Evolutionary conservation across 1,139 yeast species (phyloP), one percentile per base, ranked within the genome.

Genomic region (Zygosaccharomyces pseudobailii): DNA sequence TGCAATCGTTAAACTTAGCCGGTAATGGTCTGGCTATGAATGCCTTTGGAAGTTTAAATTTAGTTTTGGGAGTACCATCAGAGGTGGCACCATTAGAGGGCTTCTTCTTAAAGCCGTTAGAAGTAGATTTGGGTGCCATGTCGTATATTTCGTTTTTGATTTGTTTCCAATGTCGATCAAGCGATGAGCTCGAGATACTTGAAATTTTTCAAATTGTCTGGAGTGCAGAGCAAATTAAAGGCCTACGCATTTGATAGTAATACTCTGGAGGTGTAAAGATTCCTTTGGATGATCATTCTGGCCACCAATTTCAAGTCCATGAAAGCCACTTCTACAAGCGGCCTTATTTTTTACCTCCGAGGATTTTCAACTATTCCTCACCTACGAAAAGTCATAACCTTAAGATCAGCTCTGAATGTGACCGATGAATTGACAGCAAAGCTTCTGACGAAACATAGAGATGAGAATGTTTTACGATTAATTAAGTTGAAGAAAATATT

Each of bases 21-120:
- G 66, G 54, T 1, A 75, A 64, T 0, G 95, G 92, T 49, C 95
- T 71, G 2, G 80, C 76, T 17, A 86, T 81, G 59, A 72, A 79
- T 9, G 63, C 60, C n/a, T 64, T 55, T 1, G 75, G 74, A 7
- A 68, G 43, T 47, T 68, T 70, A 32, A 66, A 53, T 45, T 76
- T 78, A 53, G 64, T 40, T 21, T 52, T 38, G 41, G 57, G 54
- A 19, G 51, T 48, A 19, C 53, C 38, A 4, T 59, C 52, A 4
- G 55, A 41, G n/a, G 58, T 33, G 2, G 57, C 46, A 7, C 52
- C 50, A 3, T 58, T 34, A 0, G 58, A 22, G 6, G 51, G 42
- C 45, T 62, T 62, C 56, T 68, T 68, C 51, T 64, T 65, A 0
- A 65, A 49, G 30, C 62, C 42, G 17, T 49, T 34, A 6, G 57